These are phyloP conservation scores for Castanopsis chinensis DNA, from an alignment of 306 rosid species.

Conservation along the genomic window DNA sequence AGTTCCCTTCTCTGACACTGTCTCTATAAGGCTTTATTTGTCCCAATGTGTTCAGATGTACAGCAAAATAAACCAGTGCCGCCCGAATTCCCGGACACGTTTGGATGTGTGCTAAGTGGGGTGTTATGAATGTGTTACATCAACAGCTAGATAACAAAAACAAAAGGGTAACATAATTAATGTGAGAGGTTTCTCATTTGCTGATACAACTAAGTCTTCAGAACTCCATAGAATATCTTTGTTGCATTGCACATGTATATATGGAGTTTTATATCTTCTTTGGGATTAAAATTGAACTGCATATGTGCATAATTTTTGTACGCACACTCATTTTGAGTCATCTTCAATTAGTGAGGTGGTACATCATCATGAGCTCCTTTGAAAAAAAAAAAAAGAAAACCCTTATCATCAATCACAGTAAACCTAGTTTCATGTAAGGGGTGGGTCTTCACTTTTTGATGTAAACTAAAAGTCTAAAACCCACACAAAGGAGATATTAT, in stretches of 20 bases:
- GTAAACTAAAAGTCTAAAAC: too few relatives aligned
- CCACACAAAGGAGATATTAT: too few relatives aligned
- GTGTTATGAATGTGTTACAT: neutral
- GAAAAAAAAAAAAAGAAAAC: too few relatives aligned
- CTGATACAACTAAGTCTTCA: neutral
- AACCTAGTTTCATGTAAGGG: too few relatives aligned
- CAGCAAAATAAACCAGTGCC: neutral
- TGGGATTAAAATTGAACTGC: too few relatives aligned
- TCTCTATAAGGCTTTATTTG: conserved; percentile 30
- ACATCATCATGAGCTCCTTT: too few relatives aligned
- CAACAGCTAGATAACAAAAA: neutral
- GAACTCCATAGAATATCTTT: neutral
- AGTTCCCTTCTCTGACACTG: conserved; percentile 47
- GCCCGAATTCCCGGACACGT: conserved; percentile 24
- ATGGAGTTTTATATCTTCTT: too few relatives aligned
- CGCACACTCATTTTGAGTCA: too few relatives aligned
- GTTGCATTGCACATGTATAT: neutral
- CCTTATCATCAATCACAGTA: too few relatives aligned
- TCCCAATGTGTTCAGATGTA: conserved; percentile 6
- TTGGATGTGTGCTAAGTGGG: conserved; percentile 2
- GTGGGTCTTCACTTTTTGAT: too few relatives aligned
- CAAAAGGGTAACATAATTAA: neutral
- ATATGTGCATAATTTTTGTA: too few relatives aligned
- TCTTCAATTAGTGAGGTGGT: too few relatives aligned
- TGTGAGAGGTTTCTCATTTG: neutral